These are phyloP conservation scores for Globisporangium cederbergense DNA, from an alignment of 352 stramenopile species.

Conservation along the genomic window DNA sequence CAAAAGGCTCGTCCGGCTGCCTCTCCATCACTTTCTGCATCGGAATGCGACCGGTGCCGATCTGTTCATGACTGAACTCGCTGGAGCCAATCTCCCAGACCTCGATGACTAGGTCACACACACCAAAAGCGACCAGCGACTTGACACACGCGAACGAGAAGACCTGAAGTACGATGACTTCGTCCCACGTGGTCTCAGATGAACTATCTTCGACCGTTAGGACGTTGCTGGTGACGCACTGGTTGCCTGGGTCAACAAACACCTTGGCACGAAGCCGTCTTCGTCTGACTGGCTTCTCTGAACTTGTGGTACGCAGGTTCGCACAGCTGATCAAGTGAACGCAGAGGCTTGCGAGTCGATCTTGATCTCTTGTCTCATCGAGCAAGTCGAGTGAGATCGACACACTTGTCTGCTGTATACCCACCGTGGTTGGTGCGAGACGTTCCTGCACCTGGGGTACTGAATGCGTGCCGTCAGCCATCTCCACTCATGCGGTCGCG, in stretches of 20 bases:
- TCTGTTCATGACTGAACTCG: not conserved
- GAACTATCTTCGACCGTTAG: not conserved
- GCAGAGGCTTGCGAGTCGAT: not conserved
- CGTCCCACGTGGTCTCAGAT: not conserved
- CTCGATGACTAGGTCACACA: constrained; percentile 9
- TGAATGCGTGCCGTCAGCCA: not conserved
- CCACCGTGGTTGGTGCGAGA: not conserved
- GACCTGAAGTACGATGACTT: not conserved
- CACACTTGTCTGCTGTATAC: not conserved
- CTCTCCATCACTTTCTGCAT: constrained; percentile 1
- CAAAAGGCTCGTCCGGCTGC: not conserved
- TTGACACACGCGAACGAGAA: not conserved
- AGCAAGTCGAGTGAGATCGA: not conserved
- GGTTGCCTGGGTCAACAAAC: constrained; percentile 5
- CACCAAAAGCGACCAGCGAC: not conserved
- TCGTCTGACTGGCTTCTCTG: not conserved
- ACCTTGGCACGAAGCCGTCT: constrained; percentile 7
- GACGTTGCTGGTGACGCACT: not conserved
- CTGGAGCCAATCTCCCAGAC: constrained; percentile 6
- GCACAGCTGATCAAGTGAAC: constrained; percentile 2
- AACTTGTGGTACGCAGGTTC: not conserved
- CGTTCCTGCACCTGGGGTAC: not conserved
- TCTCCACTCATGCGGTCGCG: not conserved
- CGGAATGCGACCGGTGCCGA: constrained; percentile 3
- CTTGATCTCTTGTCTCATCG: not conserved